These are phyloP conservation scores for Aureobasidium sp. DNA, from an alignment of 2,329 filamentous ascomycete species.

Conservation along the genomic window DNA sequence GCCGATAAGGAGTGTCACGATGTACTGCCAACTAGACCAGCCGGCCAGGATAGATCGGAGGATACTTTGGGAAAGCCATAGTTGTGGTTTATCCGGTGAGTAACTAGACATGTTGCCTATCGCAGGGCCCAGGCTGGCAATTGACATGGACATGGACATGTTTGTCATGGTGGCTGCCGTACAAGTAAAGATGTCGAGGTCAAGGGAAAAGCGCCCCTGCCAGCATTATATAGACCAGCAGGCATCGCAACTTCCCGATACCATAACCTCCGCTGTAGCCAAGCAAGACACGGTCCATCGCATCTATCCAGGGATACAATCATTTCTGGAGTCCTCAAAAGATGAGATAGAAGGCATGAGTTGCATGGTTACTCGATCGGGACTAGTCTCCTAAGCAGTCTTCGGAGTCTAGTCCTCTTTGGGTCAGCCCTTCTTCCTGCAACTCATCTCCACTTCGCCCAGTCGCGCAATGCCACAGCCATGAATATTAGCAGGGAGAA, in stretches of 20 bases:
- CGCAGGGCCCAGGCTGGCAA: background rate
- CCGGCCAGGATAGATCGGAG: background rate
- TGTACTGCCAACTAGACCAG: background rate
- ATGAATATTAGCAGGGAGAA: background rate
- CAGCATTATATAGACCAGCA: background rate
- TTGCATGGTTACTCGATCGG: background rate
- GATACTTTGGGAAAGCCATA: background rate
- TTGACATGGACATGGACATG: background rate
- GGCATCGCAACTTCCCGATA: background rate
- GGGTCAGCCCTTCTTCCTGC: background rate
- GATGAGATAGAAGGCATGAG: background rate
- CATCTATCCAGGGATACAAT: background rate
- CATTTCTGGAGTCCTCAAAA: background rate
- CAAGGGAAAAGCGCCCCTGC: background rate
- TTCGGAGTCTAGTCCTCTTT: conserved; percentile 2
- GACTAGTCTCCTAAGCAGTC: background rate
- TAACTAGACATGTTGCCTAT: background rate
- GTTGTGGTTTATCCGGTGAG: background rate
- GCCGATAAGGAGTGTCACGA: background rate
- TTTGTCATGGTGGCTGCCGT: background rate
- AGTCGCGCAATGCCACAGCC: background rate
- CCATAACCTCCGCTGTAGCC: background rate
- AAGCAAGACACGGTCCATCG: background rate
- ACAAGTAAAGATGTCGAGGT: no score
- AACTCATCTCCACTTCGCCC: background rate